Conservation (phyloP, 1,284 basidiomycete species). For the Pseudozyma hubeiensis region DNA sequence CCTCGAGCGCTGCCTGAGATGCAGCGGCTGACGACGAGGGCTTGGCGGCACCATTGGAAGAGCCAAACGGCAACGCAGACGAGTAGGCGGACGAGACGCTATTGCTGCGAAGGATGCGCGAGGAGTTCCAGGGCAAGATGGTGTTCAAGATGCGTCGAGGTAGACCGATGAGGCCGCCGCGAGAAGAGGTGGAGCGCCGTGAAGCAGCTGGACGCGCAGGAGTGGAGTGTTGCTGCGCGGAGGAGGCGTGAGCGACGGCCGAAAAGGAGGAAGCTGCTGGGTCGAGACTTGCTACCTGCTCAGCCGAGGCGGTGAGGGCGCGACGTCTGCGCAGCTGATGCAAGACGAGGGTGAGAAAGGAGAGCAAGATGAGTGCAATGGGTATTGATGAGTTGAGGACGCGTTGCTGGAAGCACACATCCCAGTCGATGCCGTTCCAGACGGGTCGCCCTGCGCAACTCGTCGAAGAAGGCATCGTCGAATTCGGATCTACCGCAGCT, state of each 20-base stretch:
- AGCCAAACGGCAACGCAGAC: conserved; percentile 10
- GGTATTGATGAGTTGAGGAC: conserved; percentile 51
- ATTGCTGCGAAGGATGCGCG: conserved; percentile 37
- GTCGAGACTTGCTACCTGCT: conserved; percentile 53
- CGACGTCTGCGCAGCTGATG: conserved; percentile 36
- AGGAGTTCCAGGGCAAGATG: conserved; percentile 56
- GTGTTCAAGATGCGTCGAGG: conserved; percentile 31
- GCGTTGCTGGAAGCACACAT: conserved; percentile 43
- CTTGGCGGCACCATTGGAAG: conserved; percentile 15
- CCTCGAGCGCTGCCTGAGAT: conserved; percentile 50
- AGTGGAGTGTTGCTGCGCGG: conserved; percentile 2
- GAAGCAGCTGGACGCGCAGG: background rate
- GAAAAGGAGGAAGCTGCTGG: conserved; percentile 53
- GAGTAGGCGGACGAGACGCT: conserved; percentile 24
- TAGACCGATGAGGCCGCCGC: conserved; percentile 8
- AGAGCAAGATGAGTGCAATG: conserved; percentile 30
- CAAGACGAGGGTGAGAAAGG: conserved; percentile 32
- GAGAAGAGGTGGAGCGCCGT: conserved; percentile 1
- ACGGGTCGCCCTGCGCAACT: conserved; percentile 37
- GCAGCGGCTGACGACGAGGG: conserved; percentile 13
- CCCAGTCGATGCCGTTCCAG: conserved; percentile 49
- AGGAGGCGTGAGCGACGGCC: conserved; percentile 13
- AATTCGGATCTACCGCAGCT: background rate
- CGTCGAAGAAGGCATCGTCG: conserved; percentile 12
- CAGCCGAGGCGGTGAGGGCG: conserved; percentile 36